Base-by-base conservation (phyloP, 2,329 filamentous ascomycete genomes). In the Diaporthe sp. region DNA sequence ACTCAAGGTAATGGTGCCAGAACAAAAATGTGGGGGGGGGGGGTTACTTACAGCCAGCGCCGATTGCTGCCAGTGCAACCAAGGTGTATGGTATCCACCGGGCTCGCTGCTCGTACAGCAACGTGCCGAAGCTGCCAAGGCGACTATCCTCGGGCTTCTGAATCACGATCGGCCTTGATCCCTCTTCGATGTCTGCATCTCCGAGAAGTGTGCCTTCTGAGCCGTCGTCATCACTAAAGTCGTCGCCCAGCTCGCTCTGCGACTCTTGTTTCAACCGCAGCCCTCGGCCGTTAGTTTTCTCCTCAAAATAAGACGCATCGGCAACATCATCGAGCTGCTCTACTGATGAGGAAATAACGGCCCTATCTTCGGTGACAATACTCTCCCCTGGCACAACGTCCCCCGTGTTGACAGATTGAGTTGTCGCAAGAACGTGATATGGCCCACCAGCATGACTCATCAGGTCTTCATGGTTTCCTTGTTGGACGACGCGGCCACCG, bases 231-330 rank as follows among this genome's bases (percentile, higher is more conserved):
- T 74, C 68, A 6, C 27, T 65, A 4, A 42, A 55, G 35, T 63
- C 70, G 17, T 66, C 70, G 4, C 30, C 25, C 1, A 9, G 3
- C 2, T 44, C 25, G 9, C 51, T 55, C 12, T 63, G 65, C 7
- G 22, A 15, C 7, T 56, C 22, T 7, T 56, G 85, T 79, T 94
- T 94, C 55, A 93, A 93, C 1, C 94, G 94, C 22, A 89, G 89
- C 78, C 96, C 94, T 1, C 94, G 94, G 1, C 97, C 94, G 3
- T 89, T 82, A 0, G 94, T 95, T 1, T 92, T 88, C 79, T 96
- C 1, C 91, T 90, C 85, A 93, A 66, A 22, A 19, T 19, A 68
- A 39, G 10, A 32, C 42, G 73, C 44, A 81, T 75, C n/a, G 25
- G 63, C n/a, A 66, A 70, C 51, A n/a, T 47, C 37, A 9, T 47